These are phyloP conservation scores for Lagenidium sp. DNA, from an alignment of 352 stramenopile species.

Conservation along the genomic window DNA sequence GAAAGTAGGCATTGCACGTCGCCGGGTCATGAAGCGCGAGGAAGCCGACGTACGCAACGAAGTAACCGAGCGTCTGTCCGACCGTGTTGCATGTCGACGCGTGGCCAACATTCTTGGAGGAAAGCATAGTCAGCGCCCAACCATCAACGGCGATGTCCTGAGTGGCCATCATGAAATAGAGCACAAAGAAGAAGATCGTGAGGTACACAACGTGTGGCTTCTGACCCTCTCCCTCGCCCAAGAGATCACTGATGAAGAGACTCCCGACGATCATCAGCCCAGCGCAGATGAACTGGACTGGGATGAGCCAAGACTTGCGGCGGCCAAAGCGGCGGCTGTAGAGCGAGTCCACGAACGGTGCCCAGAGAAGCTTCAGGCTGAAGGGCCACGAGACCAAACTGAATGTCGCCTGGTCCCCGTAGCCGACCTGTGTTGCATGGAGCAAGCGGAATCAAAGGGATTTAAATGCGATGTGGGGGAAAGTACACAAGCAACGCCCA, in stretches of 20 bases:
- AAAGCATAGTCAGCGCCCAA: slow-evolving; percentile 99
- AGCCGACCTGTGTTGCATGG: too few species aligned
- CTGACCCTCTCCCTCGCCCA: slow-evolving; percentile 72
- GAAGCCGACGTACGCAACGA: slow-evolving; percentile 98
- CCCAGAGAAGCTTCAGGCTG: slow-evolving; percentile 99
- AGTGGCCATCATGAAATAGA: slow-evolving; percentile 99
- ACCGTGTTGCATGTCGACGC: slow-evolving; percentile 96
- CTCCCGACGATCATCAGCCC: slow-evolving; percentile 92
- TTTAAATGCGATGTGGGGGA: too few species aligned
- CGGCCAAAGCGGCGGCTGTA: slow-evolving; percentile 89
- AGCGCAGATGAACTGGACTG: slow-evolving; percentile 95
- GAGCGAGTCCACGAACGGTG: slow-evolving; percentile 94
- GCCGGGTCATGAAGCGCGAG: slow-evolving; percentile 94
- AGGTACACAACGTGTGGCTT: slow-evolving; percentile 90
- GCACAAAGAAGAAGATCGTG: slow-evolving; percentile 94
- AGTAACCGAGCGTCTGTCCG: slow-evolving; percentile 96
- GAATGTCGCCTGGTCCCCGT: slow-evolving; percentile 97
- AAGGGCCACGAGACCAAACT: slow-evolving; percentile 97
- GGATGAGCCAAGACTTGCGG: slow-evolving; percentile 96
- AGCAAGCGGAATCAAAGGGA: too few species aligned
- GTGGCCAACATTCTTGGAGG: slow-evolving; percentile 93
- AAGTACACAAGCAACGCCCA: background rate
- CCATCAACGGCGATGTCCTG: slow-evolving; percentile 99
- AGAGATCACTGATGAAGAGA: slow-evolving; percentile 74
- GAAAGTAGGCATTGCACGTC: slow-evolving; percentile 89